Evolutionary conservation across 106 monocot species (phyloP), one percentile per base, ranked within the genome.

Genomic region (Dendrobium huoshanense): DNA sequence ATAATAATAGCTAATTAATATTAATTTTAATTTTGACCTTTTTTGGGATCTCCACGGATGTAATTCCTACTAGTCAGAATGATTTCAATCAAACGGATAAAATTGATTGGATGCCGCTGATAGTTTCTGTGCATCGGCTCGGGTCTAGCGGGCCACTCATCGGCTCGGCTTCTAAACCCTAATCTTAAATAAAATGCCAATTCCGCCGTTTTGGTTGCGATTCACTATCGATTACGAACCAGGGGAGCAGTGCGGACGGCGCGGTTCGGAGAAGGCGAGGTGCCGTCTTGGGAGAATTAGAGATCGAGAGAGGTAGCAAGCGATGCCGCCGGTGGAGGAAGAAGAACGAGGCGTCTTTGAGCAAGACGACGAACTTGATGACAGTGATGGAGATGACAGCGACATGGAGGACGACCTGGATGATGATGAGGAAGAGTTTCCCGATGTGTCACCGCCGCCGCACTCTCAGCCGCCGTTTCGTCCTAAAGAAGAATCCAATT

Each of bases 341-440:
- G 67, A 44, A 25, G 65, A 47, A 0, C 65, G 19, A 41, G 59
- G 64, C 79, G 47, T 54, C 77, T 82, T 80, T 73, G 68, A 73
- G 65, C 56, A 75, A 77, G 83, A 84, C n/a, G 88, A 88, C 51
- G 90, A 90, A 37, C 80, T 74, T 44, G 81, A 83, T 4, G 82
- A 86, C 79, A 64, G 64, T 64, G 84, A 79, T 22, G 83, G 55
- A 42, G 81, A 81, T 72, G 82, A 83, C 67, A 45, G 80, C 77
- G 85, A 85, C 72, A 73, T 80, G 31, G 84, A 85, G 6, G 80
- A 80, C 13, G 83, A 40, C 44, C 19, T 29, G 45, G 70, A 74
- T 43, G 74, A 74, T 20, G 74, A 74, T 42, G 74, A 74, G 44
- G 74, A 42, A n/a, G 41, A 58, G 11, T 55, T 22, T 58, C 80